A percentile compares a stretch with the other conserved stretches of the same genome.
phyloP scores from a whole-genome alignment of 2,329 filamentous ascomycete species.

The Basipetospora chlamydospora region DNA sequence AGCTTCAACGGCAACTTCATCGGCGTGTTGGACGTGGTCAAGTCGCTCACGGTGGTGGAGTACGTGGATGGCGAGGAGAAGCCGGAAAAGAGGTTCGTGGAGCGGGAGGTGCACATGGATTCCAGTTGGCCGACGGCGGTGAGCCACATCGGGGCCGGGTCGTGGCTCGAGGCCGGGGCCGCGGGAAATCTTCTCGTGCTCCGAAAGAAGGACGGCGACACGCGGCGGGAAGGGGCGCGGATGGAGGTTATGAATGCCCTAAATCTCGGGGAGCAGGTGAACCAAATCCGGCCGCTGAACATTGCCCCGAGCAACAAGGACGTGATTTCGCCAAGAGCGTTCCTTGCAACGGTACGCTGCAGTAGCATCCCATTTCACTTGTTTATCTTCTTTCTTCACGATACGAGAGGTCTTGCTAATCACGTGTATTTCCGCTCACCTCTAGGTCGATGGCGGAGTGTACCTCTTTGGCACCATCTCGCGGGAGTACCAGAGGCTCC shows the following conservation, averaged over 20 bases:
- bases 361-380: too few species aligned
- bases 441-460: slow-evolving; percentile 72
- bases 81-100: slow-evolving; percentile 31
- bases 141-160: slow-evolving; percentile 54
- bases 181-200: slow-evolving; percentile 79
- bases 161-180: slow-evolving; percentile 71
- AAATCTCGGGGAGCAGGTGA: slow-evolving; percentile 83
- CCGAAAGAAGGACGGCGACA: slow-evolving; percentile 59
- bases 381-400: background rate
- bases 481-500: slow-evolving; percentile 56
- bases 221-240: slow-evolving; percentile 54
- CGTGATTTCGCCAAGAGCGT: slow-evolving; percentile 65
- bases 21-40: slow-evolving; percentile 84
- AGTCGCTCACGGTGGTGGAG: slow-evolving; percentile 69
- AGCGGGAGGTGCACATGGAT: slow-evolving; percentile 68
- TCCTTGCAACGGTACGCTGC: slow-evolving; percentile 62
- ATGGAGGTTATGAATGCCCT: slow-evolving; percentile 69
- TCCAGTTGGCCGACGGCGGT: slow-evolving; percentile 72
- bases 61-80: slow-evolving; percentile 27
- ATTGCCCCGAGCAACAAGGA: slow-evolving; percentile 50
- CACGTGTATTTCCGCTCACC: slow-evolving; percentile 8
- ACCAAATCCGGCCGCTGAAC: slow-evolving; percentile 63
- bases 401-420: background rate
- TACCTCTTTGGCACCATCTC: slow-evolving; percentile 79
- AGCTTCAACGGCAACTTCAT: slow-evolving; percentile 61